phyloP scores from a whole-genome alignment of 2,329 filamentous ascomycete genomes.

The Aspergillus neoniger region DNA sequence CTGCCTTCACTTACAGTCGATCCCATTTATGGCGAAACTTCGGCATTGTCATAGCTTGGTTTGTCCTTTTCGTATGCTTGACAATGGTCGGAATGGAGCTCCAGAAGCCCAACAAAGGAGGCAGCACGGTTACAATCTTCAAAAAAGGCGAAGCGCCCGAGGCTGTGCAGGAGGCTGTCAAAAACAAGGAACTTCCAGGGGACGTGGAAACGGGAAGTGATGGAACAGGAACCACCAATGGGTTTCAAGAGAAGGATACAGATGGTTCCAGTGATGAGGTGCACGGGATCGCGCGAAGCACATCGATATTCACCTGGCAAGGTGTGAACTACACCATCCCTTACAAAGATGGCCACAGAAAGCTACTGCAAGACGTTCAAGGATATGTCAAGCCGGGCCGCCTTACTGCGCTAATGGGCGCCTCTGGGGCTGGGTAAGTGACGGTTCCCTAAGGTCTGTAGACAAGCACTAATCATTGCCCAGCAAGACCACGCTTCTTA shows the following conservation, averaged over 20 bases:
- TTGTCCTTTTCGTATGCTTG: slow-evolving; percentile 71
- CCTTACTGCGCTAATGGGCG: slow-evolving; percentile 78
- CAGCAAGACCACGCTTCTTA: slow-evolving; percentile 54
- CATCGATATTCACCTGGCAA: slow-evolving; percentile 82
- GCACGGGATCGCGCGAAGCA: slow-evolving; percentile 61
- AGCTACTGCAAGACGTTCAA: slow-evolving; percentile 61
- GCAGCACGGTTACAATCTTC: slow-evolving; percentile 78
- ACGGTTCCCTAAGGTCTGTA: background rate
- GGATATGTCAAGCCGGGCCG: slow-evolving; percentile 77
- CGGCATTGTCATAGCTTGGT: slow-evolving; percentile 75
- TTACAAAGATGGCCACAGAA: slow-evolving; percentile 46
- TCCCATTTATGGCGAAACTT: slow-evolving; percentile 71
- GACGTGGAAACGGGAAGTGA: slow-evolving; percentile 55
- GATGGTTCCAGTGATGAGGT: slow-evolving; percentile 34
- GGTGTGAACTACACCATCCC: slow-evolving; percentile 71
- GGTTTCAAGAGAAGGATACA: slow-evolving; percentile 20
- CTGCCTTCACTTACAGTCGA: slow-evolving; percentile 57
- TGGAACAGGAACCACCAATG: slow-evolving; percentile 16
- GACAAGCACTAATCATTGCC: background rate
- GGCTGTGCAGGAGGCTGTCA: slow-evolving; percentile 58
- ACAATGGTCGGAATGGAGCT: slow-evolving; percentile 80
- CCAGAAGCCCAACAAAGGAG: slow-evolving; percentile 75
- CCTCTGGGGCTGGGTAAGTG: slow-evolving; percentile 59
- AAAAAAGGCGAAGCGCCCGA: slow-evolving; percentile 66
- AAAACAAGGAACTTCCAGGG: slow-evolving; percentile 44